These are phyloP conservation scores for Ophiostoma sp. DNA, from an alignment of 2,329 filamentous ascomycete species.

Conservation along the genomic window DNA sequence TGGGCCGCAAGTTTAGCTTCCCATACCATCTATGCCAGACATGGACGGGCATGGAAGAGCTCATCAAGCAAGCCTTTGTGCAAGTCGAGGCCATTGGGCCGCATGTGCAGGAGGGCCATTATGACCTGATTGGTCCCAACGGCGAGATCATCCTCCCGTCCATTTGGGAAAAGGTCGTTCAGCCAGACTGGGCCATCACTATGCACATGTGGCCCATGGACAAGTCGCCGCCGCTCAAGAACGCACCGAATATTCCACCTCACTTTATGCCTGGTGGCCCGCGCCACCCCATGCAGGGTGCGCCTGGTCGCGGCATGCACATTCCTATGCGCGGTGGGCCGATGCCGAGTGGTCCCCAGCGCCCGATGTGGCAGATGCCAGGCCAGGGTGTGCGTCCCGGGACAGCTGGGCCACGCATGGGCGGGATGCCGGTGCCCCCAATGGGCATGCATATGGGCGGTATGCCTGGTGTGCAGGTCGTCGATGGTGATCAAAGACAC, in stretches of 20 bases:
- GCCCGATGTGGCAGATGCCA: slow-evolving; percentile 11
- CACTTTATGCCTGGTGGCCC: slow-evolving; percentile 7
- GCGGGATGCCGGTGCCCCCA: background rate
- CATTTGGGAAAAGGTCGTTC: slow-evolving; percentile 74
- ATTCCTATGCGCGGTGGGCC: slow-evolving; percentile 15
- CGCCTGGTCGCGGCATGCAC: slow-evolving; percentile 16
- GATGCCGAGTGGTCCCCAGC: slow-evolving; percentile 8
- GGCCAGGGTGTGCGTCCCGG: background rate
- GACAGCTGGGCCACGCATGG: background rate
- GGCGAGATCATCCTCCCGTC: slow-evolving; percentile 76
- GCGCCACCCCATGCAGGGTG: slow-evolving; percentile 15
- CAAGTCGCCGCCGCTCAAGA: slow-evolving; percentile 33
- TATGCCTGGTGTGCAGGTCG: slow-evolving; percentile 17
- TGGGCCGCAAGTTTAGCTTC: slow-evolving; percentile 88
- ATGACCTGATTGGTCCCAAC: slow-evolving; percentile 72
- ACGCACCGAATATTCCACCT: slow-evolving; percentile 26
- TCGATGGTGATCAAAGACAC: slow-evolving; percentile 22
- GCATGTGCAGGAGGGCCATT: slow-evolving; percentile 71
- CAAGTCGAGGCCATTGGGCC: slow-evolving; percentile 71
- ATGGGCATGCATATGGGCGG: slow-evolving; percentile 11
- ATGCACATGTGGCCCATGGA: slow-evolving; percentile 58
- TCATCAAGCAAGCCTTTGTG: slow-evolving; percentile 77
- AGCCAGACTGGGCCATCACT: slow-evolving; percentile 65
- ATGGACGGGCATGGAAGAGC: slow-evolving; percentile 81
- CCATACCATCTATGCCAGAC: slow-evolving; percentile 80